Base-by-base conservation (phyloP, 106 monocot species). In the Dactylorhiza incarnata region DNA sequence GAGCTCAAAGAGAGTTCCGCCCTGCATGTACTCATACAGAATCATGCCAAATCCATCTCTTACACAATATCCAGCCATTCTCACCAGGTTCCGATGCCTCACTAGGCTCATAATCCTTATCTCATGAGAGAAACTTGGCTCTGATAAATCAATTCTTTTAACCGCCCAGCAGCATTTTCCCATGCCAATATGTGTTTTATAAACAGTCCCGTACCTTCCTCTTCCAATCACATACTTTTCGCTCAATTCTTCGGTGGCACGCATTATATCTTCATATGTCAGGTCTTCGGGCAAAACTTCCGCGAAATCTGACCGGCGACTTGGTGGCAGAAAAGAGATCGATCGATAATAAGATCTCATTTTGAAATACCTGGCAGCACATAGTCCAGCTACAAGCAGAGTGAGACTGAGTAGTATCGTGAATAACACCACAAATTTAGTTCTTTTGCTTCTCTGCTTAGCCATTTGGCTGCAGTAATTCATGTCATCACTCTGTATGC, bases 201-300 rank as follows among this genome's bases (percentile, higher is more conserved):
- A 93, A 59, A 93, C 93, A 46, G 86, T 86, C 7, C 93, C 90
- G 82, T 88, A 83, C 61, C 76, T 87, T 65, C 93, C 93, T 69
- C 78, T 90, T 23, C 93, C 90, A 68, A 93, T 88, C 25, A 90
- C 77, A 83, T 88, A 85, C 69, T 93, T 84, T 20, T 93, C 93
- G 50, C 85, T 88, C 75, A 84, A 78, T 7, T 86, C 85, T 53
- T 90, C 90, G 12, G 93, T 90, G 4, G 77, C 82, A 50, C 74
- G 77, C 73, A 93, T 44, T 75, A 93, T 87, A 72, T 86, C 87
- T 69, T 89, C 85, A 51, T 82, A 88, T 55, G 87, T 84, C 20
- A 93, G 50, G 62, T 88, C 87, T 29, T 86, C 78, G 25, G 93
- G 93, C 49, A 93, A 78, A 55, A 81, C 82, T 76, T 73, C 68